phyloP scores from a whole-genome alignment of 75 land plant species.

The Isoetes taiwanensis region DNA sequence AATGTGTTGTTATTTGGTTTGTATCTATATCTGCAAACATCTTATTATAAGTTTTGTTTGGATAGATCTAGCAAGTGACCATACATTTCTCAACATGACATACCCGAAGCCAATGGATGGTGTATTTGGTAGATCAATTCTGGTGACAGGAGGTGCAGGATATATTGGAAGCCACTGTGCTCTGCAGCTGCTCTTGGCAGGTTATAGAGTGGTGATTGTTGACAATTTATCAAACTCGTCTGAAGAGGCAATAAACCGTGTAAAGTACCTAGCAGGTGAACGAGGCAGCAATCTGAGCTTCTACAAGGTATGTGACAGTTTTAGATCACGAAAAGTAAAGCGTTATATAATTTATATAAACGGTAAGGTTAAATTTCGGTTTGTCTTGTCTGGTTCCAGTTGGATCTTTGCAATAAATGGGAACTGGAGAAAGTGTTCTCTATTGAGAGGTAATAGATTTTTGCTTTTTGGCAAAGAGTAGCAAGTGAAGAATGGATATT shows the following conservation, averaged over 20 bases:
- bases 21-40: too few species aligned
- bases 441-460: slow-evolving; percentile 36
- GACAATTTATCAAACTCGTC: slow-evolving; percentile 74
- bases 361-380: too few species aligned
- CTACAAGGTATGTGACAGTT: slow-evolving; percentile 47
- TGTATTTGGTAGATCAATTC: too few species aligned
- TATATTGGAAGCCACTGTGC: slow-evolving; percentile 86
- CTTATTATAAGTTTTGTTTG: too few species aligned
- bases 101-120: too few species aligned
- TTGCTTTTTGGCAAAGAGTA: too few species aligned
- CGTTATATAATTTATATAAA: too few species aligned
- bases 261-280: slow-evolving; percentile 54
- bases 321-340: too few species aligned
- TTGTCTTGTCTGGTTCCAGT: slow-evolving; percentile 36
- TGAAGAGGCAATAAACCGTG: slow-evolving; percentile 43
- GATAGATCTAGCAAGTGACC: too few species aligned
- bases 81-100: too few species aligned
- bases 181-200: slow-evolving; percentile 55
- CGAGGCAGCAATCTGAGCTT: slow-evolving; percentile 41
- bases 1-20: too few species aligned
- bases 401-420: slow-evolving; percentile 51
- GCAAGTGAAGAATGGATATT: too few species aligned
- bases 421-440: slow-evolving; percentile 54
- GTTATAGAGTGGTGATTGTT: slow-evolving; percentile 49
- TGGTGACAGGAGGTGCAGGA: slow-evolving; percentile 89